Conservation (phyloP, 306 rosid genomes). For the Trifolium dubium region DNA sequence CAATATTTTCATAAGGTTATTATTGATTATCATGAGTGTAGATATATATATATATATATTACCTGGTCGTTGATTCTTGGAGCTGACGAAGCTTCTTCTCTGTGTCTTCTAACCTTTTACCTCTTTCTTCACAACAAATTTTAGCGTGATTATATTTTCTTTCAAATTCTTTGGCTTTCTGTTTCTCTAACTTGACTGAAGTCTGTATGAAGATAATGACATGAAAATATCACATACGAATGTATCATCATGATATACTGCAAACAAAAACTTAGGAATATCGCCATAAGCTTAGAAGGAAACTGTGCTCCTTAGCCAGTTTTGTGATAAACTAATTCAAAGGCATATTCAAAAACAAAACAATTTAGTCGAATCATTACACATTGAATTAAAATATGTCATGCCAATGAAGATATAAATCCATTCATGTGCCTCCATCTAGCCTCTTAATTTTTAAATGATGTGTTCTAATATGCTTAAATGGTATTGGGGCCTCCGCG, state of each 20-base stretch:
- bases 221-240: slow-evolving; percentile 41
- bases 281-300: slow-evolving; percentile 40
- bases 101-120: slow-evolving; percentile 69
- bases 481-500: slow-evolving; percentile 13
- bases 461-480: slow-evolving; percentile 13
- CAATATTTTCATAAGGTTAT: slow-evolving; percentile 30
- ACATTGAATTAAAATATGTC: slow-evolving; percentile 29
- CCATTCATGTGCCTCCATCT: slow-evolving; percentile 13
- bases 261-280: slow-evolving; percentile 25
- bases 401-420: slow-evolving; percentile 7
- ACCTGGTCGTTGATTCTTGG: slow-evolving; percentile 81
- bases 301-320: slow-evolving; percentile 30
- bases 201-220: slow-evolving; percentile 48
- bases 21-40: slow-evolving; percentile 23
- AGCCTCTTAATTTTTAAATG: slow-evolving; percentile 9
- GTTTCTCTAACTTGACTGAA: slow-evolving; percentile 62
- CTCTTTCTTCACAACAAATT: slow-evolving; percentile 53
- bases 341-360: slow-evolving; percentile 28
- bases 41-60: slow-evolving; percentile 25
- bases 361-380: slow-evolving; percentile 16
- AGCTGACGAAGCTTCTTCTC: slow-evolving; percentile 76
- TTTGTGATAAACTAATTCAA: slow-evolving; percentile 38
- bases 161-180: slow-evolving; percentile 64
- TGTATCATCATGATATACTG: slow-evolving; percentile 34
- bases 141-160: slow-evolving; percentile 70